phyloP scores from a whole-genome alignment of 1,284 basidiomycete genomes.

The Irpex sp. region DNA sequence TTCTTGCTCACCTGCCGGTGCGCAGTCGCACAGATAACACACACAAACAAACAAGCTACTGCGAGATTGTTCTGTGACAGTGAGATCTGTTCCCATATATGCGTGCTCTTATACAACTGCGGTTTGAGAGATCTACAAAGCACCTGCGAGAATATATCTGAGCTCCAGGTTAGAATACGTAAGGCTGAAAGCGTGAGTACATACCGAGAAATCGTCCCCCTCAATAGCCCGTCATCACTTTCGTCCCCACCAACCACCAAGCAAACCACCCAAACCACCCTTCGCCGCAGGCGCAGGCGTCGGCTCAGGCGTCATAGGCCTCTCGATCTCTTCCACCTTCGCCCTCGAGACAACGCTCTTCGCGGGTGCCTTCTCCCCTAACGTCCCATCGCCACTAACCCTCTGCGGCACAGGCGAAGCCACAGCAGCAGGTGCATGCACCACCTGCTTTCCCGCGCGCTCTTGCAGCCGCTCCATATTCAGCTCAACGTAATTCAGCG shows the following conservation, averaged over 20 bases:
- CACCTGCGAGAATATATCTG: too few species aligned
- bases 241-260: constrained; percentile 58
- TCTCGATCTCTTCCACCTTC: constrained; percentile 34
- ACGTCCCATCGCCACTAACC: not conserved
- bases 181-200: too few species aligned
- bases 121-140: too few species aligned
- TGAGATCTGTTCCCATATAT: too few species aligned
- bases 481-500: constrained; percentile 87
- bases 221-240: constrained; percentile 13
- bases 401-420: constrained; percentile 15
- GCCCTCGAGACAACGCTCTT: constrained; percentile 26
- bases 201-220: too few species aligned
- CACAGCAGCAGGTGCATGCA: constrained; percentile 8
- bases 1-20: too few species aligned
- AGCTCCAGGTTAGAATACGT: too few species aligned
- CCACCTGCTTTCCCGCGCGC: constrained; percentile 59
- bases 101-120: too few species aligned
- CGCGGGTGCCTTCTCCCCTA: constrained; percentile 15
- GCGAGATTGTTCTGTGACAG: too few species aligned
- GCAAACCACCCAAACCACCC: constrained; percentile 39
- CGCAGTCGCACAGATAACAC: too few species aligned
- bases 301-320: constrained; percentile 39
- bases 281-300: constrained; percentile 20
- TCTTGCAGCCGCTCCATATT: constrained; percentile 76
- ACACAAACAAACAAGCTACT: too few species aligned